Percentiles rank a stretch among this genome's conserved stretches.
These are phyloP conservation scores for Alternaria brassicicola DNA, from an alignment of 2,329 filamentous ascomycete genomes.

Conservation along the genomic window DNA sequence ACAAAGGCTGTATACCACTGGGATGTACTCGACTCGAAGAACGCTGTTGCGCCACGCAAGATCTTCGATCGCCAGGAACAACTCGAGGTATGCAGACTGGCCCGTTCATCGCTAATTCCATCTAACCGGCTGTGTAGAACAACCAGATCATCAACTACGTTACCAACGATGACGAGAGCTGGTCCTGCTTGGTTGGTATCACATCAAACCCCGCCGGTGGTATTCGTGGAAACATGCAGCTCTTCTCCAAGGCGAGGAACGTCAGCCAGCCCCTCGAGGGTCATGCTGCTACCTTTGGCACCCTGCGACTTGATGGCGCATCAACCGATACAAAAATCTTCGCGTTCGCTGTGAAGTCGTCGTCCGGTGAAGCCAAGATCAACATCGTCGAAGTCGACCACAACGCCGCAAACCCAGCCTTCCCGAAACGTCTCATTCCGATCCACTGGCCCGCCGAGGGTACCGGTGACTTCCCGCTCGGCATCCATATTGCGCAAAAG, in stretches of 20 bases:
- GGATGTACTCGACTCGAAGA: conserved; percentile 88
- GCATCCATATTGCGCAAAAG: conserved; percentile 94
- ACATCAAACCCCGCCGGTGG: conserved; percentile 90
- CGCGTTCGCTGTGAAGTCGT: conserved; percentile 91
- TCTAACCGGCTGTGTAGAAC: conserved; percentile 59
- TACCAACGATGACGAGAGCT: conserved; percentile 92
- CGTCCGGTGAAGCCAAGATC: conserved; percentile 82
- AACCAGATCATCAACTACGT: conserved; percentile 99
- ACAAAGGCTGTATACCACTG: conserved; percentile 93
- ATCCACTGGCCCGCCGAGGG: conserved; percentile 98
- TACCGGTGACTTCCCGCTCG: conserved; percentile 95
- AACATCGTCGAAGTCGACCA: conserved; percentile 99
- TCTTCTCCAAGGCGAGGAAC: conserved; percentile 93
- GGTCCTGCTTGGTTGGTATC: conserved; percentile 98
- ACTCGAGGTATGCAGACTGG: conserved; percentile 68
- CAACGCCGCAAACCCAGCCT: conserved; percentile 83
- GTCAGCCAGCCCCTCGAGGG: conserved; percentile 99
- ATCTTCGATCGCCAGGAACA: conserved; percentile 94
- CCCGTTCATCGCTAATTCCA: conserved; percentile 13
- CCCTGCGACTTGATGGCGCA: conserved; percentile 84
- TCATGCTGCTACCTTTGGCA: conserved; percentile 93
- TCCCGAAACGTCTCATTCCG: conserved; percentile 95
- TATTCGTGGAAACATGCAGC: conserved; percentile 94
- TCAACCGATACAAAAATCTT: conserved; percentile 93
- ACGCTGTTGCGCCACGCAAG: conserved; percentile 77